Conservation (phyloP, 2,329 filamentous ascomycete species). For the Aschersonia sp. region DNA sequence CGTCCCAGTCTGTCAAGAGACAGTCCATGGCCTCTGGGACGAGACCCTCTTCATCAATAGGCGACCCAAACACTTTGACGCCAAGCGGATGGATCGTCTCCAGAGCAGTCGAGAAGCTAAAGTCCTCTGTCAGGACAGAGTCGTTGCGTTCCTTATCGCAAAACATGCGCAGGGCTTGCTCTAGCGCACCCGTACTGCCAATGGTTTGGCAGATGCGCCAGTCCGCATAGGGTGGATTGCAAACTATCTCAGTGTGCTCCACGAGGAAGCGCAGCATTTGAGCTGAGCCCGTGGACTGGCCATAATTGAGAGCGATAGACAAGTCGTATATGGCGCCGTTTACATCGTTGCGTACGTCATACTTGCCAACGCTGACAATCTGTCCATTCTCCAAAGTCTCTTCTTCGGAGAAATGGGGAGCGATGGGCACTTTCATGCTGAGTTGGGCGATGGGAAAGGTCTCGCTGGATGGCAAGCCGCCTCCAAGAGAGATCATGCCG, state of each 20-base stretch:
- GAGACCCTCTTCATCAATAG: conserved; percentile 38
- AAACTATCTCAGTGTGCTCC: conserved; percentile 88
- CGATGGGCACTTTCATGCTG: conserved; percentile 54
- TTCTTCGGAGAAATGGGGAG: conserved; percentile 55
- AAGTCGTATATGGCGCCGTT: conserved; percentile 48
- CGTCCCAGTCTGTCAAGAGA: conserved; percentile 35
- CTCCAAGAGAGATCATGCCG: conserved; percentile 81
- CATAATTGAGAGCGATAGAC: conserved; percentile 83
- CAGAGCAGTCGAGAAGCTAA: conserved; percentile 66
- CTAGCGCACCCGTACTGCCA: conserved; percentile 74
- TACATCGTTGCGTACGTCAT: conserved; percentile 51
- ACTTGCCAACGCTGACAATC: conserved; percentile 58
- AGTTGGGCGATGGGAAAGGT: conserved; percentile 86
- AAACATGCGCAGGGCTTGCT: conserved; percentile 73
- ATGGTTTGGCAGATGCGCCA: conserved; percentile 76
- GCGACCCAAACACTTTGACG: conserved; percentile 32
- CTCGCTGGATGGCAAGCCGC: conserved; percentile 73
- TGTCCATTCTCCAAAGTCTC: conserved; percentile 47
- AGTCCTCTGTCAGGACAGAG: conserved; percentile 74
- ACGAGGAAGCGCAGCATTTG: conserved; percentile 84
- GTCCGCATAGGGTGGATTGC: conserved; percentile 75
- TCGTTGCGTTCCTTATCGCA: conserved; percentile 55
- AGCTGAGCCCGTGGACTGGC: conserved; percentile 69
- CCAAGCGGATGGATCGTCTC: conserved; percentile 42
- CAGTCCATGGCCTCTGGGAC: conserved; percentile 36